phyloP scores from a whole-genome alignment of 495 filamentous ascomycete genomes.

The Aspergillus conjunctus region DNA sequence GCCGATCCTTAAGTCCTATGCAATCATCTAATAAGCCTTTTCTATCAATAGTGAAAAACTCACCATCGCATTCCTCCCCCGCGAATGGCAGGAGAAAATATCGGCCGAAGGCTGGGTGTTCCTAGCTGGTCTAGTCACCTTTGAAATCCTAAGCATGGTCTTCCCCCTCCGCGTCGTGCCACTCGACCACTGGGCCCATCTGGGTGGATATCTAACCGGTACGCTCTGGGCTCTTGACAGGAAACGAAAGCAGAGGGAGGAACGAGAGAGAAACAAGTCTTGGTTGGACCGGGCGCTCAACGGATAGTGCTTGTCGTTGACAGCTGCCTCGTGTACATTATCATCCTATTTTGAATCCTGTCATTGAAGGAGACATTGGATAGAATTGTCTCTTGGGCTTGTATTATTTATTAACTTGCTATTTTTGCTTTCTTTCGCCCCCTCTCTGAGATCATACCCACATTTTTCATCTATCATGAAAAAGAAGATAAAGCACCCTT shows the following conservation, averaged over 20 bases:
- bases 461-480: no score
- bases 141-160: conserved; percentile 42
- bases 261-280: conserved; percentile 21
- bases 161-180: conserved; percentile 32
- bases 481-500: no score
- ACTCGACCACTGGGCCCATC: conserved; percentile 72
- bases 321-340: no score
- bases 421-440: no score
- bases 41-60: conserved; percentile 40
- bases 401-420: no score
- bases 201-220: conserved; percentile 65
- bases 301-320: no score
- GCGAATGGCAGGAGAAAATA: conserved; percentile 36
- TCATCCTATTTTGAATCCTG: no score
- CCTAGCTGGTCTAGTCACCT: conserved; percentile 38
- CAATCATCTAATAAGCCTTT: conserved; percentile 13
- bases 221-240: conserved; percentile 35
- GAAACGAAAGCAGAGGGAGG: conserved; percentile 26
- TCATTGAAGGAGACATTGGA: no score
- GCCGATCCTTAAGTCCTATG: neutral
- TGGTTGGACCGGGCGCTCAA: conserved; percentile 16
- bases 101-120: conserved; percentile 42
- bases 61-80: conserved; percentile 46
- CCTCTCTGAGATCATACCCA: no score
- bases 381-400: no score